Base-by-base conservation (phyloP, 1,139 yeast species). In the Lodderomyces theae region DNA sequence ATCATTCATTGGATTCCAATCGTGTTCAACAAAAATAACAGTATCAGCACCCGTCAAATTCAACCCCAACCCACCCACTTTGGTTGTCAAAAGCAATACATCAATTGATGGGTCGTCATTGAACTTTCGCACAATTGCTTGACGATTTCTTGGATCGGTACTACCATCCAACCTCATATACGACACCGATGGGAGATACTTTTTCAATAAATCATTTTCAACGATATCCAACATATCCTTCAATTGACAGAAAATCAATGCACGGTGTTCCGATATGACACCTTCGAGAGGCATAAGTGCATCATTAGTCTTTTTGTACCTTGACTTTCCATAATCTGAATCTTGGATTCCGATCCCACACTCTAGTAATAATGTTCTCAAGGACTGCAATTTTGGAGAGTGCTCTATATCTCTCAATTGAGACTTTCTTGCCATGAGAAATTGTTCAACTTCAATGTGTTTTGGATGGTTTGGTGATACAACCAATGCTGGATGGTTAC, bases 1-100 rank as follows among this genome's bases (percentile, higher is more conserved):
- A 69, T 94, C 99, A 58, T 89, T 92, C 99, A 94, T 94, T 18
- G 99, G 98, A 60, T 94, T 94, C 99, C 99, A 94, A 63, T 94
- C 99, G 58, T 94, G 99, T 58, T 94, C 99, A 30, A 94, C 95
- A 66, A 94, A 94, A 11, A 94, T 92, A 39, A 94, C 99, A 0
- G 98, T 94, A 59, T 94, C 99, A 0, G 98, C 98, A 48, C 99
- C 98, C 0, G 99, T 94, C 60, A 94, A 74, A 59, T 94, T 94
- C 56, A 94, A 79, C 10, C 99, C 99, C 46, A 94, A 74, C 18
- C 99, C 99, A 59, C 99, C 99, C 35, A 94, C 99, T 61, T 92
- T 95, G 0, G 99, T 94, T 0, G 98, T 94, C 53, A 94, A 70
- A 35, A 94, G 69, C 42, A 94, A 66, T 21, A 94, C 89, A 64